phyloP scores from a whole-genome alignment of 805 yeast species.

The Torulaspora microellipsoides region DNA sequence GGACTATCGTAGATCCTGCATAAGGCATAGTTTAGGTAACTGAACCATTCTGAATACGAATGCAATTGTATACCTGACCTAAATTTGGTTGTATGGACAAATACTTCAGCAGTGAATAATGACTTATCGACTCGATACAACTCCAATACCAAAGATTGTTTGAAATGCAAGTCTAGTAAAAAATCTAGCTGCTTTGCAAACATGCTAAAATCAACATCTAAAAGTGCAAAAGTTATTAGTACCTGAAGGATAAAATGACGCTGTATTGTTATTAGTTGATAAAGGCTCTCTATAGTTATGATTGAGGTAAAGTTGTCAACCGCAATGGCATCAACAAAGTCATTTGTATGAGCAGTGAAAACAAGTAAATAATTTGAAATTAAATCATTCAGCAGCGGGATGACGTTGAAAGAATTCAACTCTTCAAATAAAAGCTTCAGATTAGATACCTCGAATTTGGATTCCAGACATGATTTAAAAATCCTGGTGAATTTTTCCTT shows the following conservation, averaged over 20 bases:
- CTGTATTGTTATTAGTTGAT: constrained; percentile 30
- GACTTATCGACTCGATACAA: constrained; percentile 25
- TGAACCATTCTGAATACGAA: constrained; percentile 24
- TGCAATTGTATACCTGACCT: constrained; percentile 25
- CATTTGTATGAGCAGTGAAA: constrained; percentile 2
- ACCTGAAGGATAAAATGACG: constrained; percentile 33
- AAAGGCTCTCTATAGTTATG: constrained; percentile 26
- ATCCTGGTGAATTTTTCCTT: constrained; percentile 31
- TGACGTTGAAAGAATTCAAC: constrained; percentile 38
- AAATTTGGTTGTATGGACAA: constrained; percentile 21
- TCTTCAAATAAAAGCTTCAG: constrained; percentile 39
- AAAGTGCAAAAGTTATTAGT: constrained; percentile 34
- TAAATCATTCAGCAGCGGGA: constrained; percentile 37
- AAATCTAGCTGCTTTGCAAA: constrained; percentile 21
- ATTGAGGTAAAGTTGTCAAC: constrained; percentile 23
- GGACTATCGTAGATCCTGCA: constrained; percentile 15
- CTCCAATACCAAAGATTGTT: constrained; percentile 23
- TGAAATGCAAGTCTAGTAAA: constrained; percentile 26
- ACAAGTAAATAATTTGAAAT: constrained; percentile 27
- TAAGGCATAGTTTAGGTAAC: constrained; percentile 15
- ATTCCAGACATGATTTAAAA: constrained; percentile 41
- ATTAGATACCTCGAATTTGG: constrained; percentile 38
- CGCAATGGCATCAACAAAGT: constrained; percentile 25
- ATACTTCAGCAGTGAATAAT: constrained; percentile 18
- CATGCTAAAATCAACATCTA: constrained; percentile 36